These are phyloP conservation scores for Taiozyma sp. DNA, from an alignment of 1,139 yeast species.

Conservation along the genomic window DNA sequence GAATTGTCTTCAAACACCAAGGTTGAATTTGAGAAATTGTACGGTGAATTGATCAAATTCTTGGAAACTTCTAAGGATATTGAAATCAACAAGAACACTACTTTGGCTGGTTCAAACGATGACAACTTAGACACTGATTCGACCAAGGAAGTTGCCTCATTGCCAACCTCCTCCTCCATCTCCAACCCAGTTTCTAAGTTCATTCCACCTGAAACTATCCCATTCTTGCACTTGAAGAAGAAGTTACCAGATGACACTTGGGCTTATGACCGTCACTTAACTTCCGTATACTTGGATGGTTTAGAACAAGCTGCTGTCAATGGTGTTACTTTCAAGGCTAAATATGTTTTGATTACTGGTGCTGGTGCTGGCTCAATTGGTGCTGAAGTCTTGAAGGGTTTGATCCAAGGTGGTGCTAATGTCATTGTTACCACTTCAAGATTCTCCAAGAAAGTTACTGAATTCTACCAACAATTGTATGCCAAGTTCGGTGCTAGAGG, in stretches of 20 bases:
- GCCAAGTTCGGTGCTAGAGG: conserved; percentile 91
- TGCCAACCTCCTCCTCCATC: conserved; percentile 65
- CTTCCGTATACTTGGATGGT: conserved; percentile 80
- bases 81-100: conserved; percentile 36
- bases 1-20: conserved; percentile 52
- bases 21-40: conserved; percentile 73
- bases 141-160: conserved; percentile 79
- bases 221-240: conserved; percentile 88
- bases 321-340: conserved; percentile 86
- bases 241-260: conserved; percentile 68
- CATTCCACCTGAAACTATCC: conserved; percentile 81
- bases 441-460: conserved; percentile 91
- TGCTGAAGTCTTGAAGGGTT: conserved; percentile 93
- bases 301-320: conserved; percentile 89
- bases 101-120: conserved; percentile 34
- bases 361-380: conserved; percentile 99
- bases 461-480: conserved; percentile 90
- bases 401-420: conserved; percentile 96
- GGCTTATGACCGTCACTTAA: conserved; percentile 76
- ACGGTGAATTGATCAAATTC: conserved; percentile 70
- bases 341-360: conserved; percentile 90
- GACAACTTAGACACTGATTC: conserved; percentile 50
- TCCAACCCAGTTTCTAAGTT: conserved; percentile 68
- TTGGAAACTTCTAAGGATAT: conserved; percentile 68
- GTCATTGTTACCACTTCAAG: conserved; percentile 95